Evolutionary conservation across 768 basidiomycete genomes (phyloP).

Genomic region (Leccinum rimulosum): DNA sequence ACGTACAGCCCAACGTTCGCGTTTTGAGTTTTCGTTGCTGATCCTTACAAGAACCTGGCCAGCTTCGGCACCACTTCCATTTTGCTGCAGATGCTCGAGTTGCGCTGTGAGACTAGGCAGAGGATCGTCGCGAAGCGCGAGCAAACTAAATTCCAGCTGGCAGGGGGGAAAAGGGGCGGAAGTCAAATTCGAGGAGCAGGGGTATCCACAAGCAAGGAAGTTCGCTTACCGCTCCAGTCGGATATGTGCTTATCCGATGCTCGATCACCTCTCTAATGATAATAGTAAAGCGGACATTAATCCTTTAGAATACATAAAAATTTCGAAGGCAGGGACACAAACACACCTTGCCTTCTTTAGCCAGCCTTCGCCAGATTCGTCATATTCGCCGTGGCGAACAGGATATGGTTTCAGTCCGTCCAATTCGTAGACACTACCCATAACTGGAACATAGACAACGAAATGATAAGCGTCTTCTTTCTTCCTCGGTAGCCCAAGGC

Average conservation of each 20-base stretch:
- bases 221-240: constrained; percentile 71
- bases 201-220: constrained; percentile 13
- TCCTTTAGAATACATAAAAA: constrained; percentile 8
- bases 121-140: constrained; percentile 83
- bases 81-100: constrained; percentile 46
- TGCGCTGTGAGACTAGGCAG: constrained; percentile 64
- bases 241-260: constrained; percentile 86
- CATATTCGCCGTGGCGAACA: constrained; percentile 75
- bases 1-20: constrained; percentile 81
- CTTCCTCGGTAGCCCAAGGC: constrained; percentile 66
- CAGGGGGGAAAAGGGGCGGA: constrained; percentile 3
- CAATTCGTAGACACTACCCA: constrained; percentile 86
- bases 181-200: neutral
- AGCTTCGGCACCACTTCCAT: constrained; percentile 42
- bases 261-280: constrained; percentile 74
- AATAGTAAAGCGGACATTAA: constrained; percentile 17
- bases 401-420: constrained; percentile 84
- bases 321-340: neutral
- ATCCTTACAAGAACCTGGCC: constrained; percentile 56
- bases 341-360: constrained; percentile 68
- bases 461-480: constrained; percentile 94
- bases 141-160: constrained; percentile 89
- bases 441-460: constrained; percentile 85
- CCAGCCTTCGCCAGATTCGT: constrained; percentile 79
- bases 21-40: constrained; percentile 67